Conservation (phyloP, 805 yeast genomes). For the Saccharomycopsis sp. region DNA sequence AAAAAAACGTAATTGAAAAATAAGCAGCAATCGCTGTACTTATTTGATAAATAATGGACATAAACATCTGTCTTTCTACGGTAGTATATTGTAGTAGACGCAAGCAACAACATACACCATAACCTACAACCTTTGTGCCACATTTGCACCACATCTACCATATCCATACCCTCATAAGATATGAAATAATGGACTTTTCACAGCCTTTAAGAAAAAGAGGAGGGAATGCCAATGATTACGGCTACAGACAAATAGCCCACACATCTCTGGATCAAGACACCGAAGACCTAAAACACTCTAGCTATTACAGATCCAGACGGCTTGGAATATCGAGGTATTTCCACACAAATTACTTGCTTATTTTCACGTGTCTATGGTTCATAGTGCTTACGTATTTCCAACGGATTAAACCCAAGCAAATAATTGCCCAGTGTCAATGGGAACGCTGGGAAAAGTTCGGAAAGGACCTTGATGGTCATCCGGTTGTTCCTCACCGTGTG, state of each 20-base stretch:
- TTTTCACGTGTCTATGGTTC: conserved; percentile 36
- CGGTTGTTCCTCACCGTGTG: conserved; percentile 35
- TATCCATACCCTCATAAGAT: no score
- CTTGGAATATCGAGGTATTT: background rate
- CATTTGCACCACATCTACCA: no score
- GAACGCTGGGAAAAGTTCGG: conserved; percentile 15
- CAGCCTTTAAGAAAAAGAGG: background rate
- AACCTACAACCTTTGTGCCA: no score
- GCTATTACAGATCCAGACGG: background rate
- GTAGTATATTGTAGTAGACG: no score
- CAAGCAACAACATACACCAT: no score
- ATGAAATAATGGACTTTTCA: no score
- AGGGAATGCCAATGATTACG: background rate
- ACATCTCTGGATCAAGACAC: background rate
- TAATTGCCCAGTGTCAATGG: conserved; percentile 39
- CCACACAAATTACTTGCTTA: conserved; percentile 20
- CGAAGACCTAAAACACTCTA: background rate
- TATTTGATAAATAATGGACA: no score
- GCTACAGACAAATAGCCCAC: background rate
- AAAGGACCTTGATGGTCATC: background rate
- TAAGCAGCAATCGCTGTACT: no score
- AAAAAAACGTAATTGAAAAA: no score
- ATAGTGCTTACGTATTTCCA: conserved; percentile 47
- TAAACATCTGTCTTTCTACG: no score
- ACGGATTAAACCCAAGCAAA: conserved; percentile 39